Evolutionary conservation across 2,329 filamentous ascomycete species (phyloP), one percentile per base, ranked within the genome.

Genomic region (Fusarium transvaalense): DNA sequence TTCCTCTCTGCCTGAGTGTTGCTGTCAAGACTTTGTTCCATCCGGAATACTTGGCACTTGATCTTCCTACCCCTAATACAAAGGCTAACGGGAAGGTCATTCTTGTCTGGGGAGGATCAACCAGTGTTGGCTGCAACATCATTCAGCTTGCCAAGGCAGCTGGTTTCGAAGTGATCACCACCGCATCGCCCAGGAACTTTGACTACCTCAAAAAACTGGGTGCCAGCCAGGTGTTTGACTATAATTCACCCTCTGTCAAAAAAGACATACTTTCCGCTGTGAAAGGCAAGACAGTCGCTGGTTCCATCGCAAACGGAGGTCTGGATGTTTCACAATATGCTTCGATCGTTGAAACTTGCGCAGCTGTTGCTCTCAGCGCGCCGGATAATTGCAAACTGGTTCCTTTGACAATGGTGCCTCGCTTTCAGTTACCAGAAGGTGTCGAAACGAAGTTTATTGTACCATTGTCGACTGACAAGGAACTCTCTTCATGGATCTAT

Each of bases 1-100:
- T 63, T 17, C 60, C 60, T 7, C 21, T 63, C 14, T 56, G 60
- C 10, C 29, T 57, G 31, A 47, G 41, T 19, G 60, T 63, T 21
- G 60, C 48, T 48, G 58, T 56, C 31, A 63, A 63, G 21, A 5
- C 60, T 5, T 31, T 63, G n/a, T 63, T 63, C 7, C 58, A 63
- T 21, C 60, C 42, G 3, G 58, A 57, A 8, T 63, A 63, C 17
- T 14, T 63, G 38, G 50, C 50, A 1, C 50, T 63, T 15, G 58
- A 39, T 14, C 59, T 57, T 10, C 60, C 60, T 21, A 34, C 31
- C 3, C 3, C 58, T 3, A 9, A 13, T 2, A 57, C 58, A 10
- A 19, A 37, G 21, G 6, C 27, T 3, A 63, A 38, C 7, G 60
- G 50, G 4, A 63, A 43, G 6, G 5, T 25, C 13, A 48, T 63